Base-by-base conservation (phyloP, 1,284 basidiomycete species). In the Cutaneotrichosporon sp. region DNA sequence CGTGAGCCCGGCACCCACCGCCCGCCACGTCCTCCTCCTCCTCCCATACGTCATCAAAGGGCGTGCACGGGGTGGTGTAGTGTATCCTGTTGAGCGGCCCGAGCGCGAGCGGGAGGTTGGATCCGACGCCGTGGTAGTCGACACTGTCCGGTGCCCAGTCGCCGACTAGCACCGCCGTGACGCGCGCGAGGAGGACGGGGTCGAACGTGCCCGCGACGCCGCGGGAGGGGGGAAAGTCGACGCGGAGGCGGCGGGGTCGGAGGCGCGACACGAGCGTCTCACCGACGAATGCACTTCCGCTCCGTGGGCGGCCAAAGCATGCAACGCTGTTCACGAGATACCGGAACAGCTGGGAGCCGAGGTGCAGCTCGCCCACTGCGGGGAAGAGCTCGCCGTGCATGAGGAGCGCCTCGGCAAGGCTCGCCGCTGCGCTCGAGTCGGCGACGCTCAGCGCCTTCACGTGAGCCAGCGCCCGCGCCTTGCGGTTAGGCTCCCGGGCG, bases 241-340 rank as follows among this genome's bases (percentile, higher is more conserved):
- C 58, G 16, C 42, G 52, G 3, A 66, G 24, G 5, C 24, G 54
- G 7, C 50, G 46, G 1, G 64, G 64, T n/a, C 45, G 50, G 10
- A 66, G 59, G n/a, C 45, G 52, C 2, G 61, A 54, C 16, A 66
- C 59, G 13, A 66, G 64, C 27, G 59, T 60, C 50, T 66, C 64
- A 36, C 61, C 61, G 6, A 66, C 53, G 18, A 66, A 66, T 4
- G 61, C 64, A 2, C 42, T 20, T 7, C 64, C 64, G 34, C 38
- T 52, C 7, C 64, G 64, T 0, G 64, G 64, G 0, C 64, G 61
- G 1, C 64, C 64, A 14, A 66, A 66, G 8, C 56, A 59, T 0
- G 64, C 64, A 16, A 66, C 42, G 6, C 43, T 56, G 61, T 60
- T 63, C 34, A 66, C 64, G 22, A 66, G 56, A 36, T 60, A 54